Conservation (phyloP, 2,329 filamentous ascomycete genomes). For the Xenosphaeropsis pyriputrescens region DNA sequence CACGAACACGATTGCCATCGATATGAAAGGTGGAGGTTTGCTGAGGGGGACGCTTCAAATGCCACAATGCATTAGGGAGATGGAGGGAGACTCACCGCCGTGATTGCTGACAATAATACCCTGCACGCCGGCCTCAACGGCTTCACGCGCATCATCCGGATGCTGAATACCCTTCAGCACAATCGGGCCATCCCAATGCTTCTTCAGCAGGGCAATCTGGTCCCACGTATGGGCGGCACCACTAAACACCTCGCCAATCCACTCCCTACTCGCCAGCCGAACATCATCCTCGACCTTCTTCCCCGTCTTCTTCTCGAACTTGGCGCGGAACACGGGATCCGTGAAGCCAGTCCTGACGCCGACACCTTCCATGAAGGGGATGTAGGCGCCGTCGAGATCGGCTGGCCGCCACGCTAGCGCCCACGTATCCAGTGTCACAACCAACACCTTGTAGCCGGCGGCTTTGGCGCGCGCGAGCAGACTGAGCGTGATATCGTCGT, state of each 20-base stretch:
- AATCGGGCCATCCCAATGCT: slow-evolving; percentile 49
- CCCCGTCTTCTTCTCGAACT: slow-evolving; percentile 36
- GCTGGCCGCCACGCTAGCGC: slow-evolving; percentile 52
- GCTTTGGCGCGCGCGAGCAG: slow-evolving; percentile 45
- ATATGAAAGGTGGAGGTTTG: no score
- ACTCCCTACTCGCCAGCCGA: slow-evolving; percentile 32
- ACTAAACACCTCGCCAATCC: slow-evolving; percentile 36
- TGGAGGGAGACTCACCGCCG: slow-evolving; percentile 30
- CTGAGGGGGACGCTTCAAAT: no score
- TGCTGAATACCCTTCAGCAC: slow-evolving; percentile 44
- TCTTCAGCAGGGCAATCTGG: slow-evolving; percentile 39
- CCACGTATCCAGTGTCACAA: slow-evolving; percentile 63
- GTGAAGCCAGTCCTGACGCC: slow-evolving; percentile 49
- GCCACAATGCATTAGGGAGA: background rate
- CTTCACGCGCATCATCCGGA: slow-evolving; percentile 30
- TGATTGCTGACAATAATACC: slow-evolving; percentile 44
- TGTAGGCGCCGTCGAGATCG: slow-evolving; percentile 48
- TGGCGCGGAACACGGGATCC: slow-evolving; percentile 48
- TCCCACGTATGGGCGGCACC: slow-evolving; percentile 42
- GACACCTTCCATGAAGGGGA: slow-evolving; percentile 42
- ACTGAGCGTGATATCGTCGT: slow-evolving; percentile 49
- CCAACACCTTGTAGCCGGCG: slow-evolving; percentile 47
- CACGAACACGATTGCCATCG: no score
- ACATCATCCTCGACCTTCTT: slow-evolving; percentile 31
- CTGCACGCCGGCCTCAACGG: slow-evolving; percentile 27